Evolutionary conservation across 441 rosid species (phyloP), one percentile per base, ranked within the genome.

Genomic region (Erysimum pusillum): DNA sequence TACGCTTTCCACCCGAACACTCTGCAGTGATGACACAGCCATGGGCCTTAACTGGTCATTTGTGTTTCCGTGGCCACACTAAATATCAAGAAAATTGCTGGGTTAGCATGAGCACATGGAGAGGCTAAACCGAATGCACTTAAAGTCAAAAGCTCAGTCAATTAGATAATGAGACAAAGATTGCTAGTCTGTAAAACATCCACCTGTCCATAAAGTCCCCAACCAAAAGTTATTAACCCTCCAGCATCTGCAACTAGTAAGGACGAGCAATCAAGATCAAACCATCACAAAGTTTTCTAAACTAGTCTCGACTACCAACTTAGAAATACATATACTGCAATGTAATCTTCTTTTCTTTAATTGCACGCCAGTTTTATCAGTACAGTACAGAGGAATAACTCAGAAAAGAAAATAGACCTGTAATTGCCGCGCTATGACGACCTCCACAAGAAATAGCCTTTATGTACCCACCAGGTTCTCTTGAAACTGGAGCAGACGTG

Each of bases 21-120:
- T 82, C 62, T 67, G 73, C 74, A 89, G 72, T 59, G 87, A 83
- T 72, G 93, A 76, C 42, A 89, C 85, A 71, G 69, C 80, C 58
- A 87, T 82, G 51, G 98, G 94, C 71, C 86, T 86, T 46, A 92
- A 76, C 77, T 81, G 87, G 78, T 92, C 93, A 80, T 73, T 83
- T 65, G 92, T 84, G 76, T 73, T 89, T 67, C 94, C 96, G 3
- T 82, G 88, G 67, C 98, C 96, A 81, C 98, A 92, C 93, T 92
- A 66, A 31, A 69, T 62, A 28, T 69, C 79, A 61, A 69, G n/a
- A 15, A 73, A 63, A 63, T 1, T 32, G 9, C 35, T 4, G 2
- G 0, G 15, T 79, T 59, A 71, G 58, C 20, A 75, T 32, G 9
- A 49, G 49, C 17, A 70, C 25, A 65, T 39, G 51, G 28, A 44